phyloP scores from a whole-genome alignment of 768 basidiomycete genomes.

The Russula virescens region DNA sequence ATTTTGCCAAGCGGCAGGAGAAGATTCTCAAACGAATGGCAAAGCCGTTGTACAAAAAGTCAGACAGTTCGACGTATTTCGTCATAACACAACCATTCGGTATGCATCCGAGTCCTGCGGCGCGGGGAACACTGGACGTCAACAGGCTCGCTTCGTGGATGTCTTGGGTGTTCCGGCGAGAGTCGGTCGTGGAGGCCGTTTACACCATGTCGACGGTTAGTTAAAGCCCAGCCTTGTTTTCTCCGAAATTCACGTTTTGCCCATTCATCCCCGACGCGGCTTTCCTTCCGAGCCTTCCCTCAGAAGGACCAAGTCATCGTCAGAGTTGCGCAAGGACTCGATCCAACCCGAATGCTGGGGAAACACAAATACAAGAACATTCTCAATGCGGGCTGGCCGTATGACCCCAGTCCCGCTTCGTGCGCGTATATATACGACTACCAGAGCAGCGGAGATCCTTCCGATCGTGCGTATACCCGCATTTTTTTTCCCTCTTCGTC shows the following conservation, averaged over 20 bases:
- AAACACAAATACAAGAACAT: slow-evolving; percentile 18
- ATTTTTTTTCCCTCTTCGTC: not conserved
- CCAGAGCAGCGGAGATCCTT: slow-evolving; percentile 14
- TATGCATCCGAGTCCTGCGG: slow-evolving; percentile 13
- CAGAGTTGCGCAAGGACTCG: slow-evolving; percentile 5
- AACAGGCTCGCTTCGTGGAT: slow-evolving; percentile 19
- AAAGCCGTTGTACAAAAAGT: slow-evolving; percentile 18
- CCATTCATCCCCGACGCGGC: not conserved
- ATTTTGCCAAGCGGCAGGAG: slow-evolving; percentile 16
- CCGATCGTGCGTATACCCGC: slow-evolving; percentile 11
- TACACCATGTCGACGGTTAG: slow-evolving; percentile 24
- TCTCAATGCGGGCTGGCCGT: slow-evolving; percentile 4
- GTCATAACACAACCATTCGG: slow-evolving; percentile 19
- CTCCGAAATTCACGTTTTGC: not conserved
- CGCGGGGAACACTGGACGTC: slow-evolving; percentile 6
- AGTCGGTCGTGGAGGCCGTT: slow-evolving; percentile 13
- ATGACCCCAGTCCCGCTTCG: slow-evolving; percentile 3
- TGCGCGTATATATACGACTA: slow-evolving; percentile 18
- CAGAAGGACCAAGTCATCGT: slow-evolving; percentile 21
- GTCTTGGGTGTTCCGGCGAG: slow-evolving; percentile 15
- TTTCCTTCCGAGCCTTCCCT: not conserved
- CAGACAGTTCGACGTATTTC: slow-evolving; percentile 15
- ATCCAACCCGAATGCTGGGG: slow-evolving; percentile 11
- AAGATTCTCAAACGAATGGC: slow-evolving; percentile 22
- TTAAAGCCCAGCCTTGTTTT: not conserved